These are phyloP conservation scores for Rhodotorula sp. DNA, from an alignment of 1,284 basidiomycete genomes.

Conservation along the genomic window DNA sequence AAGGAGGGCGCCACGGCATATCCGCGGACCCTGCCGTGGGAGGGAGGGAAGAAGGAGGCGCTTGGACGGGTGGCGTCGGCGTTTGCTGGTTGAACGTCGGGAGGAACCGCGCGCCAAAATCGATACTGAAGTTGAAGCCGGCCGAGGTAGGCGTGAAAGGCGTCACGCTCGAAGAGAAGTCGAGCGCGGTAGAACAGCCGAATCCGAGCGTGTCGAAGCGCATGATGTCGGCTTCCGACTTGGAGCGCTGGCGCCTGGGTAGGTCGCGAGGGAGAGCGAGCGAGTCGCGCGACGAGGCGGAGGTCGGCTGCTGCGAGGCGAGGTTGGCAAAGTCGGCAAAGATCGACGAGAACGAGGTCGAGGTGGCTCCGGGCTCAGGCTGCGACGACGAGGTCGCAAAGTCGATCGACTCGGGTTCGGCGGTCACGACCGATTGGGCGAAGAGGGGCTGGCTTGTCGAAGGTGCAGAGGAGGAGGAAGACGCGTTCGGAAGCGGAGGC, in stretches of 20 bases:
- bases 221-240: conserved; percentile 30
- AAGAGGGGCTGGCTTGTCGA: conserved; percentile 16
- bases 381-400: neutral
- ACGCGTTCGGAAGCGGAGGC: conserved; percentile 1
- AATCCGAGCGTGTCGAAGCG: neutral
- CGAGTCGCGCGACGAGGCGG: neutral
- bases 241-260: conserved; percentile 27
- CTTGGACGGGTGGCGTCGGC: neutral
- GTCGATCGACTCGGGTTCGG: conserved; percentile 27
- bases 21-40: conserved; percentile 5
- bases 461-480: neutral
- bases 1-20: neutral
- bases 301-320: neutral
- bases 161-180: neutral
- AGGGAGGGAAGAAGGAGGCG: neutral
- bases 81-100: neutral
- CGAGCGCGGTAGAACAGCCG: neutral
- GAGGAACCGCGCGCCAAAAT: neutral
- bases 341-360: neutral
- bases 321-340: conserved; percentile 2
- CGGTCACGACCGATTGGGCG: conserved; percentile 13
- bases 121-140: neutral
- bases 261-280: neutral
- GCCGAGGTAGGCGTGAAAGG: neutral
- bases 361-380: neutral